A percentile compares a stretch with the other conserved stretches of the same genome.
Conservation (phyloP, 306 rosid genomes). For the Abrus pulchellus region DNA sequence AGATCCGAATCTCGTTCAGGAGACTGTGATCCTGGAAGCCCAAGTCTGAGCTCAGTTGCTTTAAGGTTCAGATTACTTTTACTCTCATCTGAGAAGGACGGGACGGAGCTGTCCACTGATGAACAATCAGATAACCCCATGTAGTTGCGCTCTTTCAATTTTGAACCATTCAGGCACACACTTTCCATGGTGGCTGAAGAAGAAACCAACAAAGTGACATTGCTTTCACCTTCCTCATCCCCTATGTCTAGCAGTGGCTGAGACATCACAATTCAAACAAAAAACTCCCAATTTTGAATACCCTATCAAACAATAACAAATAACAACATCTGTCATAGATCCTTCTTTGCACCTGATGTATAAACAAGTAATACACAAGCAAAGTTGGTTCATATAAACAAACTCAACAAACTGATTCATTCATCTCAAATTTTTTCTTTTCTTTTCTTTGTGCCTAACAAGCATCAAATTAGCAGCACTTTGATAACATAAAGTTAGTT, state of each 20-base stretch:
- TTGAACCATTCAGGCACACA: conserved; percentile 55
- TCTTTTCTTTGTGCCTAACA: neutral
- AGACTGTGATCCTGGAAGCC: conserved; percentile 91
- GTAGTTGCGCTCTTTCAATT: conserved; percentile 78
- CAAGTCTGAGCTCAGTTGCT: conserved; percentile 91
- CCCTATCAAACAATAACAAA: conserved; percentile 45
- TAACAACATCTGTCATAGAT: conserved; percentile 35
- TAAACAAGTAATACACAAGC: conserved; percentile 30
- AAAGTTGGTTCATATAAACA: conserved; percentile 28
- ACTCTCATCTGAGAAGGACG: conserved; percentile 56
- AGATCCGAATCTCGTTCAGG: conserved; percentile 70
- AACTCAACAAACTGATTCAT: conserved; percentile 8
- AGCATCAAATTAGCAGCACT: neutral
- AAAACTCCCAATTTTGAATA: conserved; percentile 40
- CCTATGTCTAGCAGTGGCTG: conserved; percentile 61
- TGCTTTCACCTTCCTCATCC: conserved; percentile 73
- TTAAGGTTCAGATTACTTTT: conserved; percentile 71
- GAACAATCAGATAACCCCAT: conserved; percentile 83
- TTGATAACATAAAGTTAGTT: neutral
- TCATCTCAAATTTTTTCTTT: neutral
- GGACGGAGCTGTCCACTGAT: conserved; percentile 69
- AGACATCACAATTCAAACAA: conserved; percentile 63
- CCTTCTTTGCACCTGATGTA: conserved; percentile 1
- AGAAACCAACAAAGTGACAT: conserved; percentile 63
- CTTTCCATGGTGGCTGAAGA: conserved; percentile 67